Conservation (phyloP, 2,329 filamentous ascomycete genomes). For the Aspergillus glaucus region DNA sequence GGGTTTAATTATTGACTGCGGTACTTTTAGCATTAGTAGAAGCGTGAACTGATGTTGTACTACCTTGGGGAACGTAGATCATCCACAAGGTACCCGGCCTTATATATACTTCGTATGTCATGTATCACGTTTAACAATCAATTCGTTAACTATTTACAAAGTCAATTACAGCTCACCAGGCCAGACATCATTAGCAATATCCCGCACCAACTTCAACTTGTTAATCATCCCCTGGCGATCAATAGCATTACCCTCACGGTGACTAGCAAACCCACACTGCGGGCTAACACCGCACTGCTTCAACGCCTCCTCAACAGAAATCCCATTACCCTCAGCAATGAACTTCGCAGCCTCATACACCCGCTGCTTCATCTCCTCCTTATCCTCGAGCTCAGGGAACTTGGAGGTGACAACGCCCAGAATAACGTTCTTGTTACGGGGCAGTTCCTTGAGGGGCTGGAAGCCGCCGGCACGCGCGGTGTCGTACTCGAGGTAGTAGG, state of each 20-base stretch:
- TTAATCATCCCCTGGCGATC: constrained; percentile 64
- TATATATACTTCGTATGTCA: background rate
- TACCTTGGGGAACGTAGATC: background rate
- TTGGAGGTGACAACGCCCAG: constrained; percentile 61
- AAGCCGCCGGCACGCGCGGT: constrained; percentile 60
- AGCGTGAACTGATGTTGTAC: background rate
- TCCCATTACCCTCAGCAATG: constrained; percentile 61
- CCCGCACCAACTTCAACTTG: constrained; percentile 64
- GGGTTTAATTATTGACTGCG: background rate
- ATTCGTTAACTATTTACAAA: background rate
- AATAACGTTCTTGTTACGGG: constrained; percentile 57
- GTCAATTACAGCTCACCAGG: constrained; percentile 42
- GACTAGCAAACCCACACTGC: constrained; percentile 69
- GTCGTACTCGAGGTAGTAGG: constrained; percentile 66
- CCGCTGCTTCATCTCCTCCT: constrained; percentile 56
- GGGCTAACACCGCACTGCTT: constrained; percentile 63
- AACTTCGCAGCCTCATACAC: constrained; percentile 59
- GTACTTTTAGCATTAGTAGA: background rate
- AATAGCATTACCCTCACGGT: constrained; percentile 66
- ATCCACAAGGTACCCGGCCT: background rate
- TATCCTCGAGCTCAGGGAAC: constrained; percentile 55
- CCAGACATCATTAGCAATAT: constrained; percentile 70
- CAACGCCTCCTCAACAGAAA: constrained; percentile 61
- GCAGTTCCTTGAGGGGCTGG: constrained; percentile 57
- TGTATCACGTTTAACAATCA: background rate